Evolutionary conservation across 2,329 filamentous ascomycete genomes (phyloP), one percentile per base, ranked within the genome.

Genomic region (Phialophora verrucosa): DNA sequence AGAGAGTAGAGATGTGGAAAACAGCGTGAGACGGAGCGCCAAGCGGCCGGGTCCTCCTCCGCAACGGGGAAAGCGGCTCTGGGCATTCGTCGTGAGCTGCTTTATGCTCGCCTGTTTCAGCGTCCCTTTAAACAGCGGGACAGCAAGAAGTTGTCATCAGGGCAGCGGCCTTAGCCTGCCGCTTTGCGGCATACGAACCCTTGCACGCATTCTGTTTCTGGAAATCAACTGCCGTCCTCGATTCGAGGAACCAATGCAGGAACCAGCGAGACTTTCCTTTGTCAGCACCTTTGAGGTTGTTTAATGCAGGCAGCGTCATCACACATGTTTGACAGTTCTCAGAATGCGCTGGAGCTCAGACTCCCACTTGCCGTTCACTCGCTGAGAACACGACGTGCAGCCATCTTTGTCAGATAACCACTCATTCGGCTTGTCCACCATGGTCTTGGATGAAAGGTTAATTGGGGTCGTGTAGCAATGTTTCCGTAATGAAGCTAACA

Each of bases 391-490:
- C 25, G 53, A 7, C 23, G 29, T 7, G 20, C 25, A 49, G 42
- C 31, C 50, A 20, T 59, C 17, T 61, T 61, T 61, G 59, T 61
- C 59, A 61, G 59, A 61, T 61, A 31, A 54, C 49, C 49, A n/a
- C 31, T 44, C 59, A n/a, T 38, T 10, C 12, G 47, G 31, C 32
- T 29, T 42, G 29, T 53, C 17, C 31, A 14, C 49, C 11, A 51
- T 42, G 47, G 31, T 6, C 38, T 17, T 27, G 11, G 8, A 23
- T n/a, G 20, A 11, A 51, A 25, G 25, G 14, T 25, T 20, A 23
- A 23, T 17, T 27, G 25, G 23, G 23, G 27, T 20, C 23, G 49
- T 51, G 4, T 5, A n/a, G 25, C 23, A 27, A 27, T 23, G 49
- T 27, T 62, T 27, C 29, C 32, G 5, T 20, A 6, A n/a, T 27